These are phyloP conservation scores for Prunus padus DNA, from an alignment of 306 rosid species.

Conservation along the genomic window DNA sequence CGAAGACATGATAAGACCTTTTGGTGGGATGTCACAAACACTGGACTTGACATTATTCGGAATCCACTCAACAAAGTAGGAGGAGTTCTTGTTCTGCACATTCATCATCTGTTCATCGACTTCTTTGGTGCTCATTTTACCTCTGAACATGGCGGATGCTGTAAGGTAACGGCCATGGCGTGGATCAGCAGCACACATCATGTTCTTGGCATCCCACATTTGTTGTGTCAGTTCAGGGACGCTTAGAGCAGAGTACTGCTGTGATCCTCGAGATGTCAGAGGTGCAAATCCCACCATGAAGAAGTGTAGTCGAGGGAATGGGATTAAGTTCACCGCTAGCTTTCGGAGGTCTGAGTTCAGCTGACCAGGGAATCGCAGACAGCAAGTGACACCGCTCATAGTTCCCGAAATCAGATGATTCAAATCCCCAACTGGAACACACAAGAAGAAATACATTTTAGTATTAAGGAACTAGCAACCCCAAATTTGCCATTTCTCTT, in stretches of 20 bases:
- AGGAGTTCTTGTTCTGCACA: constrained; percentile 74
- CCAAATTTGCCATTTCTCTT: not conserved
- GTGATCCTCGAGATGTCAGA: constrained; percentile 63
- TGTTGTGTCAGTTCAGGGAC: constrained; percentile 81
- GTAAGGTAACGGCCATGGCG: constrained; percentile 74
- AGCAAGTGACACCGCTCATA: constrained; percentile 87
- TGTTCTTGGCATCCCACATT: constrained; percentile 78
- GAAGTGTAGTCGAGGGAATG: constrained; percentile 80
- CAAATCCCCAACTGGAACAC: constrained; percentile 67
- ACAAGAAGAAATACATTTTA: not conserved
- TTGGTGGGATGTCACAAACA: constrained; percentile 75
- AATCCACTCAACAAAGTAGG: constrained; percentile 77
- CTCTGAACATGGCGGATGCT: constrained; percentile 75
- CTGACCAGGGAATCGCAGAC: constrained; percentile 79
- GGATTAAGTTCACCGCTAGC: constrained; percentile 76
- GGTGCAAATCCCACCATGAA: constrained; percentile 84
- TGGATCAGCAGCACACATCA: constrained; percentile 76
- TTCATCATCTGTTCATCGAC: constrained; percentile 61
- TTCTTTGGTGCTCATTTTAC: constrained; percentile 67
- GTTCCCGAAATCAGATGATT: constrained; percentile 79
- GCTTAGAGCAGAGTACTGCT: constrained; percentile 50
- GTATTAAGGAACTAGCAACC: not conserved
- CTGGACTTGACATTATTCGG: constrained; percentile 78
- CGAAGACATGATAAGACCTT: constrained; percentile 60
- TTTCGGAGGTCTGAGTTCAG: constrained; percentile 71